These are phyloP conservation scores for Aspergillus heteromorphus DNA, from an alignment of 495 filamentous ascomycete genomes.

Conservation along the genomic window DNA sequence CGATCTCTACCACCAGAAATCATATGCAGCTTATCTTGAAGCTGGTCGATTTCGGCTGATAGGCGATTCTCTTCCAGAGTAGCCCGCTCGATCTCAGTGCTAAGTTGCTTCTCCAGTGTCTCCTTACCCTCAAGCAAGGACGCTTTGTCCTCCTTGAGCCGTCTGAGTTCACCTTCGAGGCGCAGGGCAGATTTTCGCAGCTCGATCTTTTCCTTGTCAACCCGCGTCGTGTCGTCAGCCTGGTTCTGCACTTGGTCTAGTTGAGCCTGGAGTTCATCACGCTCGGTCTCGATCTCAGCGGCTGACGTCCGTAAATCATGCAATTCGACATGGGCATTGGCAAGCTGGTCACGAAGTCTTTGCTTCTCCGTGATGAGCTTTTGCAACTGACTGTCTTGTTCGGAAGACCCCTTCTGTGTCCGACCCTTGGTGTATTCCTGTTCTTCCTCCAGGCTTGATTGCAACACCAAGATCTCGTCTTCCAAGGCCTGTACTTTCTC, in stretches of 20 bases:
- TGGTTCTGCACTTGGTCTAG: constrained; percentile 45
- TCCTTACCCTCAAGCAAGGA: constrained; percentile 44
- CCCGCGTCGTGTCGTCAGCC: constrained; percentile 48
- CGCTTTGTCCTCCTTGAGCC: constrained; percentile 53
- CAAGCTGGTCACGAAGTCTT: constrained; percentile 57
- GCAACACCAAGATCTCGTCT: constrained; percentile 74
- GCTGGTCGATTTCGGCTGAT: constrained; percentile 51
- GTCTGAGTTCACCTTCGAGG: constrained; percentile 54
- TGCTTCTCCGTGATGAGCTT: constrained; percentile 54
- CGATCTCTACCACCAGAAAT: constrained; percentile 43
- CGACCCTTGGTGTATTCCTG: constrained; percentile 57
- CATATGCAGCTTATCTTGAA: constrained; percentile 43
- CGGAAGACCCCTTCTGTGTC: constrained; percentile 38
- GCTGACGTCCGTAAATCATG: constrained; percentile 49
- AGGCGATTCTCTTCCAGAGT: constrained; percentile 52
- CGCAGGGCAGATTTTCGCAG: constrained; percentile 54
- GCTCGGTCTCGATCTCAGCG: constrained; percentile 54
- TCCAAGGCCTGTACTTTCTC: constrained; percentile 71
- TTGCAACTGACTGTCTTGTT: constrained; percentile 44
- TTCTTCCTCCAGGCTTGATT: constrained; percentile 70
- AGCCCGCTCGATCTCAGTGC: constrained; percentile 50
- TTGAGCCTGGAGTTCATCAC: constrained; percentile 58
- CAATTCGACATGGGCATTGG: constrained; percentile 55
- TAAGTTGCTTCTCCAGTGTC: constrained; percentile 51
- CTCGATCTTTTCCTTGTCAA: constrained; percentile 59